A percentile compares a stretch with the other conserved stretches of the same genome.
Conservation (phyloP, 2,329 filamentous ascomycete genomes). For the Colletotrichum brevisporum region DNA sequence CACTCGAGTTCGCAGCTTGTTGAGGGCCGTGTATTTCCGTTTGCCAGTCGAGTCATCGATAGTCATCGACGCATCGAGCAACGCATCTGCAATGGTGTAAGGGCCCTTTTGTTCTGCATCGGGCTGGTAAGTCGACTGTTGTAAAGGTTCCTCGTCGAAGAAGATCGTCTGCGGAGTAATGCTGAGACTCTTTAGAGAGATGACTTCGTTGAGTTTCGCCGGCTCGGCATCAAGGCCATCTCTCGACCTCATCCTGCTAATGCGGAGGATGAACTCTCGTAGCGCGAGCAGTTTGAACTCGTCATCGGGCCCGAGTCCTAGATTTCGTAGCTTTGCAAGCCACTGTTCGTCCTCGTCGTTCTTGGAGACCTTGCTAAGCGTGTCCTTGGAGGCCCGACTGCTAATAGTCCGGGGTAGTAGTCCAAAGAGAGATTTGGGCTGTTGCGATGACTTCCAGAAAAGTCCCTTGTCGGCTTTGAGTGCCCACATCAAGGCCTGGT, state of each 20-base stretch:
- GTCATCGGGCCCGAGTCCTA: constrained; percentile 86
- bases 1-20: constrained; percentile 49
- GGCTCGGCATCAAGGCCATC: constrained; percentile 56
- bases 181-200: constrained; percentile 81
- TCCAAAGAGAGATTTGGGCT: constrained; percentile 75
- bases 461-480: constrained; percentile 82
- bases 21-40: constrained; percentile 65
- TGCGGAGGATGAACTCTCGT: constrained; percentile 91
- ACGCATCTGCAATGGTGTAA: constrained; percentile 89
- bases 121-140: constrained; percentile 51
- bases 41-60: constrained; percentile 78
- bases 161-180: constrained; percentile 91
- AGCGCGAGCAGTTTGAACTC: constrained; percentile 90
- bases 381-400: constrained; percentile 69
- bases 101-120: constrained; percentile 60
- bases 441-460: constrained; percentile 87
- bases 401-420: constrained; percentile 67
- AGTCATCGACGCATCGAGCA: constrained; percentile 91
- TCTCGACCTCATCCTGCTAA: constrained; percentile 79
- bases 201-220: constrained; percentile 75
- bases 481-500: constrained; percentile 90
- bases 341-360: constrained; percentile 97
- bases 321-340: constrained; percentile 86
- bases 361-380: constrained; percentile 75
- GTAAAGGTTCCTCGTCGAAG: constrained; percentile 82